phyloP scores from a whole-genome alignment of 176 grass and related monocot genomes.

The Puya raimondii region DNA sequence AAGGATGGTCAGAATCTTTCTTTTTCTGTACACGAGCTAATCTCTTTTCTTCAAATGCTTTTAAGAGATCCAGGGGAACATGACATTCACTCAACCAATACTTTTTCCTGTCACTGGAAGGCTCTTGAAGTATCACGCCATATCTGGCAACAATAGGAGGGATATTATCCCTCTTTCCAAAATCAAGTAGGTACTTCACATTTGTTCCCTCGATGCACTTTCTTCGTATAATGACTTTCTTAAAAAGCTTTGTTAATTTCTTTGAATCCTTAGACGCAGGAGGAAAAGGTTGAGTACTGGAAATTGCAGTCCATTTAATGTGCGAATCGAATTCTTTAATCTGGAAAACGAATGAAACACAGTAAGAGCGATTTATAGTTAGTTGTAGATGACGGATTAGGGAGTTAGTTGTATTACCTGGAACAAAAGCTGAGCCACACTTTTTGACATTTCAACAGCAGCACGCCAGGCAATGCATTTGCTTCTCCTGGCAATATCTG shows the following conservation, averaged over 20 bases:
- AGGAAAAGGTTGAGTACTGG: slow-evolving; percentile 40
- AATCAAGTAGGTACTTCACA: slow-evolving; percentile 89
- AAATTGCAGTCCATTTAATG: slow-evolving; percentile 87
- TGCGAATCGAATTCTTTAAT: slow-evolving; percentile 93
- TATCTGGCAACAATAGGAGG: slow-evolving; percentile 82
- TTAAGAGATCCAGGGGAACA: slow-evolving; percentile 78
- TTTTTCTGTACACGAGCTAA: slow-evolving; percentile 67
- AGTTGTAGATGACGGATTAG: slow-evolving; percentile 12
- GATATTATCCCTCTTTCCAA: slow-evolving; percentile 79
- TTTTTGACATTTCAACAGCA: slow-evolving; percentile 82
- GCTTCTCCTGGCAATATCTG: slow-evolving; percentile 64
- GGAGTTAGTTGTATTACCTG: slow-evolving; percentile 44
- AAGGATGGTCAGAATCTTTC: slow-evolving; percentile 33
- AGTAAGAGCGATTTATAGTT: slow-evolving; percentile 20
- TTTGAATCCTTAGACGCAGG: slow-evolving; percentile 73
- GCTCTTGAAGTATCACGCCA: slow-evolving; percentile 65
- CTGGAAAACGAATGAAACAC: slow-evolving; percentile 35
- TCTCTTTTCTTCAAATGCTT: slow-evolving; percentile 74
- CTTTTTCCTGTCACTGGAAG: slow-evolving; percentile 72
- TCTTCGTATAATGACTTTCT: slow-evolving; percentile 89
- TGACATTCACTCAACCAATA: slow-evolving; percentile 83
- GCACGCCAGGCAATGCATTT: slow-evolving; percentile 88
- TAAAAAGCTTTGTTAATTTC: slow-evolving; percentile 73
- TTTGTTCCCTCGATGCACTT: slow-evolving; percentile 49
- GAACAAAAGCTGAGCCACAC: slow-evolving; percentile 61